A percentile compares a stretch with the other conserved stretches of the same genome.
These are phyloP conservation scores for Exophiala oligosperma DNA, from an alignment of 2,329 filamentous ascomycete species.

Conservation along the genomic window DNA sequence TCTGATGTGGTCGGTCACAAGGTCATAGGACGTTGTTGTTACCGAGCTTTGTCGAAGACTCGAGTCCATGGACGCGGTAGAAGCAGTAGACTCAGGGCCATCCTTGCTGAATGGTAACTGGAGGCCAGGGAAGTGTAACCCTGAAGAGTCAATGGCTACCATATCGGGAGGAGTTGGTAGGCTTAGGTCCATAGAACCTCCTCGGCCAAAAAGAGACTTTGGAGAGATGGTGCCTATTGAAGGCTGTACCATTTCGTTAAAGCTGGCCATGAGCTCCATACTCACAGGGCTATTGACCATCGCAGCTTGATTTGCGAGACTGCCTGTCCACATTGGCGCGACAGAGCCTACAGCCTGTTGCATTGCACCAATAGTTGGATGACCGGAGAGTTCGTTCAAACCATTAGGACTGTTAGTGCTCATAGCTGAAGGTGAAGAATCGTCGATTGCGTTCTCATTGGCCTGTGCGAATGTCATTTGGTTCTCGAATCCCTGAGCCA, in stretches of 20 bases:
- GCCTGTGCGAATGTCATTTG: conserved; percentile 68
- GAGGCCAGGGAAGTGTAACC: conserved; percentile 60
- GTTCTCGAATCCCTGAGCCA: conserved; percentile 71
- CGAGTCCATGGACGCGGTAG: conserved; percentile 53
- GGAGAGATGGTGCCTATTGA: conserved; percentile 73
- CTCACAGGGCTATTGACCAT: conserved; percentile 67
- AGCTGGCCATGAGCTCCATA: conserved; percentile 72
- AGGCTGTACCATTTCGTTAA: conserved; percentile 69
- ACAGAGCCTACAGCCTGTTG: conserved; percentile 43
- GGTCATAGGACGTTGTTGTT: conserved; percentile 62
- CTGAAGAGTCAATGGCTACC: conserved; percentile 70
- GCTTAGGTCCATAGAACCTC: conserved; percentile 61
- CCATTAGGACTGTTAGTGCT: conserved; percentile 92
- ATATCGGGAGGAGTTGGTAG: conserved; percentile 77
- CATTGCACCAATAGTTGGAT: conserved; percentile 54
- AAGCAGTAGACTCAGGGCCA: conserved; percentile 47
- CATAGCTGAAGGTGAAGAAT: conserved; percentile 92
- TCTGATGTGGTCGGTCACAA: conserved; percentile 66
- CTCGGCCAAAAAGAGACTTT: conserved; percentile 70
- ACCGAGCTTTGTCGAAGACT: conserved; percentile 63
- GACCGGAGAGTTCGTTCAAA: conserved; percentile 87
- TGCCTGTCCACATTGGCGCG: conserved; percentile 67
- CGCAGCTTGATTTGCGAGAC: conserved; percentile 68
- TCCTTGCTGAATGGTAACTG: conserved; percentile 41
- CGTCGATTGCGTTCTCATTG: conserved; percentile 82